phyloP scores from a whole-genome alignment of 352 stramenopile genomes.

The Phytopythium mirpurense region DNA sequence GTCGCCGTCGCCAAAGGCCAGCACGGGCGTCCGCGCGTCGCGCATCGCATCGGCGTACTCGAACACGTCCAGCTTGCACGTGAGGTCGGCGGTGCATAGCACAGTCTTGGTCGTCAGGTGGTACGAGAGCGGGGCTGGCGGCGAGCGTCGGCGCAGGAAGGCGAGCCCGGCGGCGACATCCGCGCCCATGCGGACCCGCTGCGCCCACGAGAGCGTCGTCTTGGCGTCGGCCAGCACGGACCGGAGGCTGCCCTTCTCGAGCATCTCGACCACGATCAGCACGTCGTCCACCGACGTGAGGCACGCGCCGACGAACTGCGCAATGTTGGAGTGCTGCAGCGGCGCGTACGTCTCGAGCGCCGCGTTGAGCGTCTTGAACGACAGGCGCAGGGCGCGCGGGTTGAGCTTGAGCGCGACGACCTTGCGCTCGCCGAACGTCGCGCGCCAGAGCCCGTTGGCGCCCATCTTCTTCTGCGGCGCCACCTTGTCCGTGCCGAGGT shows the following conservation, averaged over 20 bases:
- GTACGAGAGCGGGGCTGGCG: conserved; percentile 27
- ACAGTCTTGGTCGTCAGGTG: conserved; percentile 59
- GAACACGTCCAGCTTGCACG: conserved; percentile 75
- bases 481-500: conserved; percentile 43
- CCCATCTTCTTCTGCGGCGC: conserved; percentile 46
- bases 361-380: conserved; percentile 34
- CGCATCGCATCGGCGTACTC: conserved; percentile 51
- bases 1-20: conserved; percentile 49
- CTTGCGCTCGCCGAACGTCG: conserved; percentile 33
- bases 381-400: conserved; percentile 28
- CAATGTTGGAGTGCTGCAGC: conserved; percentile 63
- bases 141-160: conserved; percentile 40
- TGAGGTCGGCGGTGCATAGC: conserved; percentile 44
- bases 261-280: conserved; percentile 70
- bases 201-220: conserved; percentile 47
- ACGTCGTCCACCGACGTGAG: conserved; percentile 52
- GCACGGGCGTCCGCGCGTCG: conserved; percentile 31
- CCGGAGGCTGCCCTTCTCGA: conserved; percentile 62
- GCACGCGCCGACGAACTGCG: conserved; percentile 58
- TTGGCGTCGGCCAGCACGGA: conserved; percentile 43
- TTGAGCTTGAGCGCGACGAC: conserved; percentile 55
- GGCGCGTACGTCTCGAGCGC: conserved; percentile 47
- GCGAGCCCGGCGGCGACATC: conserved; percentile 43
- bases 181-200: conserved; percentile 40
- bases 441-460: conserved; percentile 46